Conservation (phyloP, 768 basidiomycete genomes). For the Tricholomella constricta region DNA sequence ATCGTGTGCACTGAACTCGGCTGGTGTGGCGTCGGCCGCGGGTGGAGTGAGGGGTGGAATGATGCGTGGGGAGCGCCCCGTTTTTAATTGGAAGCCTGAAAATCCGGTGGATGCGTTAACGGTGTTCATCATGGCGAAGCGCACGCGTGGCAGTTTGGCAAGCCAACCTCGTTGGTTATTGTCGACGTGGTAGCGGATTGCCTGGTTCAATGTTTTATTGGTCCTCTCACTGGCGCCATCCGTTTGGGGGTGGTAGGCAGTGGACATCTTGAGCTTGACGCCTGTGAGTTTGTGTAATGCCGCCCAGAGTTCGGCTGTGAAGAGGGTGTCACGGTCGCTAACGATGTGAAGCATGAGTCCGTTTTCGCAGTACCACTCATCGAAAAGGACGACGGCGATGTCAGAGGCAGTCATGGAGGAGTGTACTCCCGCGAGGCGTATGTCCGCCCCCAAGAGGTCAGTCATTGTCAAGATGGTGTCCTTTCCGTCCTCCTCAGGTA, state of each 20-base stretch:
- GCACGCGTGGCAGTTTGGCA: constrained; percentile 20
- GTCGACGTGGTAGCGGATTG: constrained; percentile 28
- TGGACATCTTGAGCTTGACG: constrained; percentile 33
- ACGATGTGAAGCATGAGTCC: constrained; percentile 32
- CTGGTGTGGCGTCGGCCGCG: background rate
- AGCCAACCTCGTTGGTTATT: constrained; percentile 36
- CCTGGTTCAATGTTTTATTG: constrained; percentile 37
- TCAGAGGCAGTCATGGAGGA: constrained; percentile 16
- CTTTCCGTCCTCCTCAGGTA: constrained; percentile 27
- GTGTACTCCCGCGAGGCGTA: constrained; percentile 14
- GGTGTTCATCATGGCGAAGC: constrained; percentile 37
- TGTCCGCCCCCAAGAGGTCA: constrained; percentile 24
- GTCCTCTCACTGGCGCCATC: constrained; percentile 36
- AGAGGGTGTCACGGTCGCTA: constrained; percentile 31
- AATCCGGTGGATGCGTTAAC: constrained; percentile 33
- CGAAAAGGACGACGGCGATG: constrained; percentile 25
- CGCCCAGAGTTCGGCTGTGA: constrained; percentile 31
- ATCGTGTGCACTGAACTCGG: background rate
- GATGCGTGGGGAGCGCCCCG: constrained; percentile 23
- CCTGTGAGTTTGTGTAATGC: constrained; percentile 28
- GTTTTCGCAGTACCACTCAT: constrained; percentile 34
- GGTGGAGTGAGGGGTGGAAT: constrained; percentile 24
- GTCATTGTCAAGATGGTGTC: constrained; percentile 29
- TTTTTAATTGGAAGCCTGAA: constrained; percentile 33
- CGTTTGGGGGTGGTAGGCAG: constrained; percentile 39